Conservation (phyloP, 1,284 basidiomycete species). For the Fomitopsis betulina region DNA sequence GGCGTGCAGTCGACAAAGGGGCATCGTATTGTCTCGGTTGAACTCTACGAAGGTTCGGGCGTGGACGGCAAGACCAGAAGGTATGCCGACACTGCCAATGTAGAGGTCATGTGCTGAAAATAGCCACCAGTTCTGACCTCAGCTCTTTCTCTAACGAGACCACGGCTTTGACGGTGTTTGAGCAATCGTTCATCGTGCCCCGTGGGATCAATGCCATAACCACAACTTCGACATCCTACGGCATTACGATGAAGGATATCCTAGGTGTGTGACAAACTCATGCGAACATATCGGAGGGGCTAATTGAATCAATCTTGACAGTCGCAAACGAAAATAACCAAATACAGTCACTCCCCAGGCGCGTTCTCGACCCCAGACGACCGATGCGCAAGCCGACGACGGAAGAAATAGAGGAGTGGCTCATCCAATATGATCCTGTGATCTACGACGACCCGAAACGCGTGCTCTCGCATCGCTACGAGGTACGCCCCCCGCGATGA, state of each 20-base stretch:
- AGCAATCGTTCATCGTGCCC: conserved; percentile 73
- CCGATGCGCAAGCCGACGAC: conserved; percentile 75
- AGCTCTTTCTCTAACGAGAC: conserved; percentile 61
- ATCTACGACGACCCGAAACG: conserved; percentile 71
- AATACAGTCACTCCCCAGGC: conserved; percentile 71
- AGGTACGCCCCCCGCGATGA: conserved; percentile 40
- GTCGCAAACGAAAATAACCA: conserved; percentile 77
- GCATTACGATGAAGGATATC: conserved; percentile 84
- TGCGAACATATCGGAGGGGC: not conserved
- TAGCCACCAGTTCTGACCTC: conserved; percentile 55
- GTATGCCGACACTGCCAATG: conserved; percentile 30
- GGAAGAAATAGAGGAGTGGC: conserved; percentile 81
- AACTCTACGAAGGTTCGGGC: conserved; percentile 77
- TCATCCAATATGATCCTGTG: conserved; percentile 82
- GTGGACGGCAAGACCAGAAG: conserved; percentile 67
- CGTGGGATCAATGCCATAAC: conserved; percentile 65
- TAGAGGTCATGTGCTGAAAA: not conserved
- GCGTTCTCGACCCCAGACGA: conserved; percentile 81
- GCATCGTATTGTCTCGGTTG: conserved; percentile 72
- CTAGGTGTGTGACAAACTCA: conserved; percentile 51
- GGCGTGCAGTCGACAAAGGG: conserved; percentile 57
- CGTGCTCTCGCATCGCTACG: conserved; percentile 76
- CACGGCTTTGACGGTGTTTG: conserved; percentile 50
- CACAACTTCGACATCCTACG: conserved; percentile 81
- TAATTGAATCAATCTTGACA: conserved; percentile 23